Base-by-base conservation (phyloP, 495 filamentous ascomycete genomes). In the Penicillium ucsense region DNA sequence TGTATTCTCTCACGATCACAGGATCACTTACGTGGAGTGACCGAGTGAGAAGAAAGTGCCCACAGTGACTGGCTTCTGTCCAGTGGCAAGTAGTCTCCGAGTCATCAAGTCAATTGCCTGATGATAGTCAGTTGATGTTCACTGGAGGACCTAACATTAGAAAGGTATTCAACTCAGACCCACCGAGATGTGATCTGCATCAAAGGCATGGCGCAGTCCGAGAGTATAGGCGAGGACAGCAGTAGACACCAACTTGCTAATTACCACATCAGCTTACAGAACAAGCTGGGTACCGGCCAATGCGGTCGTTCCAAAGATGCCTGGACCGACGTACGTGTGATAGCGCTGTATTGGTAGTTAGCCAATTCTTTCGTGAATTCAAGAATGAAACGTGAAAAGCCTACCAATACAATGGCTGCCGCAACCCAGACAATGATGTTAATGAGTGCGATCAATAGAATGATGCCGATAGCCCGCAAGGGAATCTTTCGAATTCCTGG, bases 61-160 rank as follows among this genome's bases (percentile, higher is more conserved):
- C 5, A 96, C 89, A 1, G 90, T 85, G n/a, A 91, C 89, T 6
- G 91, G 89, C 6, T 79, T 79, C 60, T 89, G 86, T 10, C 89
- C 89, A 0, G 85, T 78, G 20, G 91, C 91, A 38, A 96, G 77
- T n/a, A 97, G 76, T 8, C 90, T 79, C 29, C 92, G 78, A 4
- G 91, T 97, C 85, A 92, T 95, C 9, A 97, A 75, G 68, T 97
- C 92, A 54, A 97, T 97, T 43, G 89, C 91, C 79, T 81, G 36
- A 6, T 27, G 8, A 12, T 20, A 20, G 20, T 20, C 20, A 20
- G 20, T 2, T 20, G 8, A 10, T 36, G n/a, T 47, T n/a, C 31
- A 27, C 31, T 27, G 30, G 37, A 5, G 9, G 31, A 3, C 3
- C 8, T 5, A 4, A n/a, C 35, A 8, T 27, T 27, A 6, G 31